phyloP scores from a whole-genome alignment of 75 land plant genomes.

The Larix kaempferi region DNA sequence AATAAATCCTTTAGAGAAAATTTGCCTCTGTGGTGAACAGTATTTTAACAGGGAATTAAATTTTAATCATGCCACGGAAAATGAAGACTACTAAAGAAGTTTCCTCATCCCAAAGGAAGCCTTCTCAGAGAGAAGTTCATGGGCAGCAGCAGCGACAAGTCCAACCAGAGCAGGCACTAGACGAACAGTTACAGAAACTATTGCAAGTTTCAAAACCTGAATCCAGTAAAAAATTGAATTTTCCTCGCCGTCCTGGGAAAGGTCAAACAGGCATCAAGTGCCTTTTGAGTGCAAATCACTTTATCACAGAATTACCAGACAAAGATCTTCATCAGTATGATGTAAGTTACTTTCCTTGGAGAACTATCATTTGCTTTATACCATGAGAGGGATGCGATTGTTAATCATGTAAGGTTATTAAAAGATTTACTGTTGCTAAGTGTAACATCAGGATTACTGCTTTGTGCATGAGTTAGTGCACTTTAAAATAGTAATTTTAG shows the following conservation, averaged over 20 bases:
- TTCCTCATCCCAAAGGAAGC: background rate
- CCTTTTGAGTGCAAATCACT: conserved; percentile 55
- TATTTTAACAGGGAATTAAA: background rate
- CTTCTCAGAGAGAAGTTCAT: background rate
- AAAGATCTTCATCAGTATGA: conserved; percentile 61
- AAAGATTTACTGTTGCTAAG: too few relatives aligned
- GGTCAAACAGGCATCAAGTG: conserved; percentile 35
- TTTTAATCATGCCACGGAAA: background rate
- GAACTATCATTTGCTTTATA: background rate
- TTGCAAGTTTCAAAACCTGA: background rate
- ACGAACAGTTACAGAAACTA: conserved; percentile 2
- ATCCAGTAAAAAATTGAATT: conserved; percentile 38
- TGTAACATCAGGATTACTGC: too few relatives aligned
- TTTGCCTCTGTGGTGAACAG: background rate
- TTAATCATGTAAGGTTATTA: too few relatives aligned
- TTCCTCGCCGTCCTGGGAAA: conserved; percentile 50
- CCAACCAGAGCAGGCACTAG: background rate
- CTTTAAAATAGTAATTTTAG: too few relatives aligned
- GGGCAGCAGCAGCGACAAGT: background rate
- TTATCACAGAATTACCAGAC: conserved; percentile 52
- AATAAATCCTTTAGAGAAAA: background rate
- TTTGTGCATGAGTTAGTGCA: too few relatives aligned
- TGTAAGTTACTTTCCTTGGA: conserved; percentile 19
- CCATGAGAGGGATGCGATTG: background rate
- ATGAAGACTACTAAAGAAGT: conserved; percentile 5